A percentile compares a stretch with the other conserved stretches of the same genome.
These are phyloP conservation scores for Trifolium dubium DNA, from an alignment of 306 rosid species.

Conservation along the genomic window DNA sequence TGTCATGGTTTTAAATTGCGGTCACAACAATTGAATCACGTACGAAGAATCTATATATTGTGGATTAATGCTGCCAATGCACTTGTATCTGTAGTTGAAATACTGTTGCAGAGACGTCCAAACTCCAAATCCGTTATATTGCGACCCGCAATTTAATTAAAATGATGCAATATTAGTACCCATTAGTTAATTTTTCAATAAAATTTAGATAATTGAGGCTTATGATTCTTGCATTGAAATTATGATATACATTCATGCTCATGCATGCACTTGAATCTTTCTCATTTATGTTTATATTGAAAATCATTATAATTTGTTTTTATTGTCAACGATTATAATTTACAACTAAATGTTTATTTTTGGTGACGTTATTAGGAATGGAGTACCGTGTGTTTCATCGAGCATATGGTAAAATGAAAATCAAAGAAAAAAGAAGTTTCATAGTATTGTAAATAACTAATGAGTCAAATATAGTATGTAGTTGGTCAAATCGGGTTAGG, in stretches of 20 bases:
- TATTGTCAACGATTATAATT: not conserved
- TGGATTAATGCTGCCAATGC: not conserved
- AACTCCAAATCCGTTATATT: not conserved
- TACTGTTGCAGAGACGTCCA: not conserved
- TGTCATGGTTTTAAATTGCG: not conserved
- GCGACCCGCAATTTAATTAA: not conserved
- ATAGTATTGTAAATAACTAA: not conserved
- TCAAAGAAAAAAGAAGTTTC: no score
- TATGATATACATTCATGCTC: not conserved
- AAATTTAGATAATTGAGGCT: not conserved
- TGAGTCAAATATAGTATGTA: not conserved
- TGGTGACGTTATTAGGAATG: no score
- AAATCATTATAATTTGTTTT: not conserved
- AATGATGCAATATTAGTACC: not conserved
- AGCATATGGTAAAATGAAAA: no score
- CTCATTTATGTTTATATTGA: not conserved
- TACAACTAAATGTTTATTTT: no score
- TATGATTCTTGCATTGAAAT: not conserved
- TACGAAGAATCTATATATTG: not conserved
- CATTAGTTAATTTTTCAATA: no score
- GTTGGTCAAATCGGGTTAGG: conserved; percentile 44
- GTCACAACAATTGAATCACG: not conserved
- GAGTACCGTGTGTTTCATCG: not conserved
- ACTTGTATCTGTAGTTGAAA: not conserved
- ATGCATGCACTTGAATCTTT: not conserved